phyloP scores from a whole-genome alignment of 345 rosid genomes.

The Hibiscus tridactylites region DNA sequence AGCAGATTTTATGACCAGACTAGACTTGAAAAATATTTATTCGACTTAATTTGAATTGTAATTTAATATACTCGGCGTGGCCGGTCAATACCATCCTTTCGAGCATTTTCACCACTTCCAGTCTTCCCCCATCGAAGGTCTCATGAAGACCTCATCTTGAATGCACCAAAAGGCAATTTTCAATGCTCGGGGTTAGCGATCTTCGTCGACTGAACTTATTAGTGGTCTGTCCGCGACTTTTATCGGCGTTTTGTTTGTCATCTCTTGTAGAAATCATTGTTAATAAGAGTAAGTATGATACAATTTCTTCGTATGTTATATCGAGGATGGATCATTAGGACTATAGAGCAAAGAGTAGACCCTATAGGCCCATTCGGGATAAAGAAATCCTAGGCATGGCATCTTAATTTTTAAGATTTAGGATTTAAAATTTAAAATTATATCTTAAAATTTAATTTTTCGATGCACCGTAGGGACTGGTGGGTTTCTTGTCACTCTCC shows the following conservation, averaged over 20 bases:
- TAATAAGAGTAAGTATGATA: neutral
- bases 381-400: conserved; percentile 46
- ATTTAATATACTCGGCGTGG: too few species aligned
- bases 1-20: too few species aligned
- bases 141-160: conserved; percentile 48
- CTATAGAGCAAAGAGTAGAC: conserved; percentile 17
- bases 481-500: conserved; percentile 43
- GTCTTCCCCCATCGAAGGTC: conserved; percentile 83
- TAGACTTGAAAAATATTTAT: too few species aligned
- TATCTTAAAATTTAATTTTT: too few species aligned
- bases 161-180: conserved; percentile 71
- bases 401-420: too few species aligned
- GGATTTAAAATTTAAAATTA: too few species aligned
- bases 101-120: conserved; percentile 55
- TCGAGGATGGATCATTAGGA: neutral
- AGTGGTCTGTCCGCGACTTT: conserved; percentile 44
- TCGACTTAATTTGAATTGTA: too few species aligned
- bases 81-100: conserved; percentile 37
- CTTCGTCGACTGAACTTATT: conserved; percentile 44
- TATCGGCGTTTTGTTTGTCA: conserved; percentile 33
- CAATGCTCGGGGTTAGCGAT: conserved; percentile 42
- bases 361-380: conserved; percentile 84
- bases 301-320: too few species aligned
- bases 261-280: conserved; percentile 24
- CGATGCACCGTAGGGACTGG: conserved; percentile 29